Percentiles rank a stretch among this genome's conserved stretches.
Conservation (phyloP, 164 flowering plant species). For the Annona squamosa region DNA sequence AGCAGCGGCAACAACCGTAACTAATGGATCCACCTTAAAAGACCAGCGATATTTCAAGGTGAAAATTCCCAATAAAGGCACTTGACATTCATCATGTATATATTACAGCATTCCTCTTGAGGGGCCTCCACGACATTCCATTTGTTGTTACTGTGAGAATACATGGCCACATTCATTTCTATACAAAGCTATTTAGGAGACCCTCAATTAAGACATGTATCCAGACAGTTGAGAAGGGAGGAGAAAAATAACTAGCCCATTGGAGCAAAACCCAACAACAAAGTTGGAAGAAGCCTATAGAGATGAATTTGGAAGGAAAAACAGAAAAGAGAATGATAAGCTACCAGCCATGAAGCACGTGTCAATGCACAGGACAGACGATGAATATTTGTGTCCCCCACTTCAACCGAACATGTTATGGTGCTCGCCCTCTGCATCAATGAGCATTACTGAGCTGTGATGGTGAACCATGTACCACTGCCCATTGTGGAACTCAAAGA, state of each 20-base stretch:
- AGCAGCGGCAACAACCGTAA: too few relatives aligned
- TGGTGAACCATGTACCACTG: slow-evolving; percentile 94
- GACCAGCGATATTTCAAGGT: not conserved
- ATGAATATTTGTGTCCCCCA: not conserved
- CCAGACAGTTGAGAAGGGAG: not conserved
- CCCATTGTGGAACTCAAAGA: slow-evolving; percentile 74
- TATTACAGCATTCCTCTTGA: not conserved
- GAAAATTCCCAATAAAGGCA: not conserved
- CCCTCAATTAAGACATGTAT: not conserved
- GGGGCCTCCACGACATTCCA: slow-evolving; percentile 2
- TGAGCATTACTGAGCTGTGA: slow-evolving; percentile 63
- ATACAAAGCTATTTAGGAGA: slow-evolving; percentile 5
- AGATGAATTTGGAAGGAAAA: not conserved
- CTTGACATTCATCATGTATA: not conserved
- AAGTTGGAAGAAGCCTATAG: not conserved
- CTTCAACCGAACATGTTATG: slow-evolving; percentile 28
- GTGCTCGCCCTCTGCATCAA: slow-evolving; percentile 43
- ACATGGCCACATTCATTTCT: slow-evolving; percentile 6
- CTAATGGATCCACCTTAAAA: too few relatives aligned
- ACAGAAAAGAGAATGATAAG: not conserved
- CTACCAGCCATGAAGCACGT: not conserved
- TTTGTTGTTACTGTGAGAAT: not conserved
- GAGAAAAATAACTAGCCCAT: not conserved
- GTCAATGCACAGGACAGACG: not conserved
- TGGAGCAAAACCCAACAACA: slow-evolving; percentile 2